A percentile compares a stretch with the other conserved stretches of the same genome.
phyloP scores from a whole-genome alignment of 768 basidiomycete species.

The Serendipita sp. region DNA sequence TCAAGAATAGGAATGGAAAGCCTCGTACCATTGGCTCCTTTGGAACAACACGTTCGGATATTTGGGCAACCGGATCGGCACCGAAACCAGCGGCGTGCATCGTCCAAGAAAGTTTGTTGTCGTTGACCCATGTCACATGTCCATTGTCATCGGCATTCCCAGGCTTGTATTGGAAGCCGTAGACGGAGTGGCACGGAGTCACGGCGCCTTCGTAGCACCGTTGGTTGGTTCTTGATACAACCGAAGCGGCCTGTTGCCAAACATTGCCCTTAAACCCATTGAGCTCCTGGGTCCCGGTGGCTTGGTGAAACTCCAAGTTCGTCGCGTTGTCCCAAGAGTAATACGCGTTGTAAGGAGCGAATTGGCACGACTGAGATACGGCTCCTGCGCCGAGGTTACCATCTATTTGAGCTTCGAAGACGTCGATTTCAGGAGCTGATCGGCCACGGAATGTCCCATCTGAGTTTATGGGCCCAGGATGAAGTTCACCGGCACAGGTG shows the following conservation, averaged over 20 bases:
- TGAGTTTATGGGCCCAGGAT: conserved; percentile 56
- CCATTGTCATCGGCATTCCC: conserved; percentile 48
- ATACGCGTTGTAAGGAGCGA: conserved; percentile 59
- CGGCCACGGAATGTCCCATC: conserved; percentile 35
- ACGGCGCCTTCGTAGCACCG: conserved; percentile 35
- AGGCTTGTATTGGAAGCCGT: conserved; percentile 70
- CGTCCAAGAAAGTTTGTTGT: conserved; percentile 55
- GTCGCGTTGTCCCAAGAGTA: conserved; percentile 44
- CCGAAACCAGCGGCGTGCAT: conserved; percentile 50
- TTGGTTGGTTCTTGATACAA: conserved; percentile 40
- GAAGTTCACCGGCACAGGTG: conserved; percentile 71
- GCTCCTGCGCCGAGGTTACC: conserved; percentile 33
- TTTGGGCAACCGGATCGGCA: conserved; percentile 38
- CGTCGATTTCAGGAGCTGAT: conserved; percentile 83
- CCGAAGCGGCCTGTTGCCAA: conserved; percentile 64
- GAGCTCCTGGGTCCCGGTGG: conserved; percentile 28
- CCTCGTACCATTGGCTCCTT: conserved; percentile 83
- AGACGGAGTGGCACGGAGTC: conserved; percentile 17
- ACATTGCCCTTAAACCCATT: conserved; percentile 57
- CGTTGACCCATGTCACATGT: conserved; percentile 71
- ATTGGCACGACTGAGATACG: conserved; percentile 69
- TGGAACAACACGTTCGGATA: conserved; percentile 52
- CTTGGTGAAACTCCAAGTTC: conserved; percentile 40
- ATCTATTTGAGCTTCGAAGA: conserved; percentile 72
- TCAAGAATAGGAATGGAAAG: conserved; percentile 2